These are phyloP conservation scores for Solanum sitiens DNA, from an alignment of 257 asterid genomes.

Conservation along the genomic window DNA sequence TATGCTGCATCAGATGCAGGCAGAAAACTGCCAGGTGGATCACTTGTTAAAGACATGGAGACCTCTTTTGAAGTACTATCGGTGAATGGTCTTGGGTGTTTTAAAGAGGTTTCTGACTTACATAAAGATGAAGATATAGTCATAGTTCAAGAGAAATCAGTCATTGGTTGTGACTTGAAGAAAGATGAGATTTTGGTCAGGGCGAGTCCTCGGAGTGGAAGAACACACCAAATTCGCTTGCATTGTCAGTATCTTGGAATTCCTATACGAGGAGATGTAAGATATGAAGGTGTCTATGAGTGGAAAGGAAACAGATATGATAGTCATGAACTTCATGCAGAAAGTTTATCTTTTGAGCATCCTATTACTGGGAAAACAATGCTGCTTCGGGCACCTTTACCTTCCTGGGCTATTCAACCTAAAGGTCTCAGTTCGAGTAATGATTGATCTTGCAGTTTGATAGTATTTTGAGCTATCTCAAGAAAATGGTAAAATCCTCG, in stretches of 20 bases:
- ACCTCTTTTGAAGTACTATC: conserved; percentile 58
- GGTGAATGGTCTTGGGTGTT: conserved; percentile 28
- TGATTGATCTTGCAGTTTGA: not conserved
- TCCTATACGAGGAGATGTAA: conserved; percentile 81
- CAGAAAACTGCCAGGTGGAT: conserved; percentile 74
- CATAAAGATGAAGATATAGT: conserved; percentile 19
- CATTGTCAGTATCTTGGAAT: conserved; percentile 91
- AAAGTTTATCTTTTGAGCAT: conserved; percentile 76
- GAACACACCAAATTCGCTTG: conserved; percentile 92
- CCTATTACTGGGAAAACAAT: conserved; percentile 55
- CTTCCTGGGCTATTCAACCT: conserved; percentile 53
- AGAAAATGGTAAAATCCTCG: not conserved
- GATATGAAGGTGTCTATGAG: conserved; percentile 82
- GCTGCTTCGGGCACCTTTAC: conserved; percentile 64
- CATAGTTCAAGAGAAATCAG: conserved; percentile 49
- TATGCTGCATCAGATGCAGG: conserved; percentile 75
- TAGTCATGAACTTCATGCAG: conserved; percentile 92
- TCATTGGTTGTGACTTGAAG: conserved; percentile 21
- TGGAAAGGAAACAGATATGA: conserved; percentile 52
- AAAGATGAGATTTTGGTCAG: conserved; percentile 56
- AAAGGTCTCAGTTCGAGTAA: not conserved
- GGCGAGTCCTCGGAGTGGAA: conserved; percentile 78
- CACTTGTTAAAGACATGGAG: conserved; percentile 73
- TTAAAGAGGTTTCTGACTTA: conserved; percentile 11
- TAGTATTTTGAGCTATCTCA: not conserved